Base-by-base conservation (phyloP, 2,329 filamentous ascomycete species). In the Colletotrichum viniferum region DNA sequence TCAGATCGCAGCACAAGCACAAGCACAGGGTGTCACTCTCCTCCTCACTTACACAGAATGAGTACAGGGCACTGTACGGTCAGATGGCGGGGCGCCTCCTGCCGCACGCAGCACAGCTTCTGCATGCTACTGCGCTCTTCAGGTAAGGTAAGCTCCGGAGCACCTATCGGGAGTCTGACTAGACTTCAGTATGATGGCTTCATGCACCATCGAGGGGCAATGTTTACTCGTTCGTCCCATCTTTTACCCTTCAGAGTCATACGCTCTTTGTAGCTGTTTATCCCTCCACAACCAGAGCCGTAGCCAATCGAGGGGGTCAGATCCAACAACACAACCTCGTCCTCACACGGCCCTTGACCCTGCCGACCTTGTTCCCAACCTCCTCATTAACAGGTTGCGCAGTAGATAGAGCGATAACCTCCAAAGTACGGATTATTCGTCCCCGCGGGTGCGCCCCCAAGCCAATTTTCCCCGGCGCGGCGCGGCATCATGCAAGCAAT, bases 281-380 rank as follows among this genome's bases (percentile, higher is more conserved):
- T 65, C 30, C 16, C 21, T n/a, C 18, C 38, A 36, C 30, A 48
- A 18, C 43, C 43, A 63, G n/a, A 68, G 60, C 26, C 38, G 69
- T 34, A 32, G 63, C 69, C 73, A 75, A 75, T 73, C 58, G 63
- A 26, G n/a, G 36, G 21, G 58, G 26, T 28, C 56, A 18, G 73
- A 73, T 58, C 48, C 73, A 68, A 75, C 69, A 69, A 73, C 69
- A 75, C 56, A 16, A 30, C 63, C 55, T 43, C 68, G 24, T 74
- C 38, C 61, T 72, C 67, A 56, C 52, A 66, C 55, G 18, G 26
- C 21, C 60, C 38, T 21, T 67, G 16, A 48, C 62, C 62, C 62
- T 24, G 21, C 36, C 36, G 13, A 63, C 61, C 61, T 24, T 63
- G 62, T 55, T 60, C 34, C 65, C 52, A 21, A n/a, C 43, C n/a